Evolutionary conservation across 768 basidiomycete genomes (phyloP).

Genomic region (Russula emetica): DNA sequence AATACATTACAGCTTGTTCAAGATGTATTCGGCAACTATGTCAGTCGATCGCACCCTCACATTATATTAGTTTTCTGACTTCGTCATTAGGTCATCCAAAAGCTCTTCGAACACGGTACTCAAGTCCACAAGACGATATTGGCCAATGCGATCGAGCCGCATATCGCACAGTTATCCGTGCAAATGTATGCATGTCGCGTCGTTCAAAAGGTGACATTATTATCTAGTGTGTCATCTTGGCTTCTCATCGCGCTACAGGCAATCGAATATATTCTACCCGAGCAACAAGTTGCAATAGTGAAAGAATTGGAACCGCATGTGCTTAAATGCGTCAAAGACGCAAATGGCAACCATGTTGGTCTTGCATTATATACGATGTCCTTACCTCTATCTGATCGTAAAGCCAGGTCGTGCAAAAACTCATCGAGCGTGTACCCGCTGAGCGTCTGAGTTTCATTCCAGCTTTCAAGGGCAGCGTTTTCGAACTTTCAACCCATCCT

Average conservation of each 20-base stretch:
- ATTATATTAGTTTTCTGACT: constrained; percentile 13
- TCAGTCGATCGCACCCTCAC: constrained; percentile 37
- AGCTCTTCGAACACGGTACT: constrained; percentile 84
- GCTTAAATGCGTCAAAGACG: constrained; percentile 81
- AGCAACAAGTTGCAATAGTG: constrained; percentile 73
- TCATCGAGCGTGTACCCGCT: constrained; percentile 74
- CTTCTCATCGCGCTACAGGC: constrained; percentile 48
- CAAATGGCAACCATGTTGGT: constrained; percentile 90
- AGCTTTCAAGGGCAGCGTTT: constrained; percentile 71
- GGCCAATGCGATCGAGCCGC: constrained; percentile 69
- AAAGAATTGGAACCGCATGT: constrained; percentile 76
- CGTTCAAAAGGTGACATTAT: constrained; percentile 70
- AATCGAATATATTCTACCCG: constrained; percentile 72
- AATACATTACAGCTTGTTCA: constrained; percentile 74
- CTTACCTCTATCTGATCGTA: constrained; percentile 18
- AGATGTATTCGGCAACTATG: constrained; percentile 97
- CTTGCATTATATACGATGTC: not conserved
- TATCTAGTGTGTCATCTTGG: constrained; percentile 14
- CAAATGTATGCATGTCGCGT: constrained; percentile 98
- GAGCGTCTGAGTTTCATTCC: constrained; percentile 74
- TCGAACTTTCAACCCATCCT: constrained; percentile 78
- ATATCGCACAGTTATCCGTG: constrained; percentile 68
- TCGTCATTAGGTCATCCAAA: constrained; percentile 75
- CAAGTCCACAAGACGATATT: constrained; percentile 67
- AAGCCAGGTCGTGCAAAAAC: constrained; percentile 75